Evolutionary conservation across 805 yeast species (phyloP), one percentile per base, ranked within the genome.

Genomic region (Metschnikowia continentalis): DNA sequence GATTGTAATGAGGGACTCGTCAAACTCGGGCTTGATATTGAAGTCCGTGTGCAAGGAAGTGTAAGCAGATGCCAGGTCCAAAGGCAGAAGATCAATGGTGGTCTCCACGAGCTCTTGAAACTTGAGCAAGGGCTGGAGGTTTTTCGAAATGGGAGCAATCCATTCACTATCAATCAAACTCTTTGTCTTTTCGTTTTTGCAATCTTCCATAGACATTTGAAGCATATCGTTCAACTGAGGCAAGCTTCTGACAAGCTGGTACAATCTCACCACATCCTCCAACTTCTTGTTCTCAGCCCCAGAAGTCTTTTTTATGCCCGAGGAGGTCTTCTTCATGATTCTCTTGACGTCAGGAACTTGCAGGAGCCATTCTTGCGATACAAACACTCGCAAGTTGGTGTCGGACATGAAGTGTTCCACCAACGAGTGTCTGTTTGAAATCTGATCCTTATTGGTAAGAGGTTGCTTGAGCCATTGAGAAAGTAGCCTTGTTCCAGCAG

Each of bases 391-490:
- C 48, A 86, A 62, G 55, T 80, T 81, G 5, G 89, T 69, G 58
- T 90, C 88, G 32, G 84, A 79, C n/a, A 88, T 74, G 56, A 94
- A 69, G 52, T 79, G 77, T 26, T 82, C 86, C n/a, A 92, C 96
- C 46, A 94, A 70, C 6, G 72, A 66, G 56, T 88, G 97, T 46
- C 99, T 77, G 41, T 82, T 75, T 37, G 70, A 66, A 37, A 94
- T 90, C 46, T 76, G 81, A 0, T 59, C 62, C 10, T 77, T 62
- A 56, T 82, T 82, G 48, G 96, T 84, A 45, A 94, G 75, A 0
- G 99, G 99, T 68, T 94, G 99, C 63, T 92, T 94, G 54, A 94
- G 76, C 99, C 99, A 94, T 62, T 90, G 96, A 14, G 94, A 84
- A 23, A 94, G 76, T 46, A 91, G 69, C 56, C 98, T 78, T 1